A percentile compares a stretch with the other conserved stretches of the same genome.
Conservation (phyloP, 2,329 filamentous ascomycete genomes). For the Cercospora janseana region DNA sequence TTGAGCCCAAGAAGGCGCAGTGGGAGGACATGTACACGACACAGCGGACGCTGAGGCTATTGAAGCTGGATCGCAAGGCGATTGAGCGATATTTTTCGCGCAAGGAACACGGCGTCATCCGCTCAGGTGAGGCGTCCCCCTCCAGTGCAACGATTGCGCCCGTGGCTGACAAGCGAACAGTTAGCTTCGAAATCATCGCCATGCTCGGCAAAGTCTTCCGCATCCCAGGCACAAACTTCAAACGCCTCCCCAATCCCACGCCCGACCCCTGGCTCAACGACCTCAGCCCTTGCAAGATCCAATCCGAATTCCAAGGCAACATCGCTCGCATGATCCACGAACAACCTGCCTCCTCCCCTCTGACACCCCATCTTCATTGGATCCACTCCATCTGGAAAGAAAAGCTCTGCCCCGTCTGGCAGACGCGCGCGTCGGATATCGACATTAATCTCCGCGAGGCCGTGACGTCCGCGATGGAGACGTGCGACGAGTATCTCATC, state of each 20-base stretch:
- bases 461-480: constrained; percentile 6
- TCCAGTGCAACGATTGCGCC: neutral
- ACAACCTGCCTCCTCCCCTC: neutral
- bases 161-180: neutral
- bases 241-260: constrained; percentile 16
- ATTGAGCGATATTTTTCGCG: constrained; percentile 11
- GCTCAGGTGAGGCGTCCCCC: constrained; percentile 6
- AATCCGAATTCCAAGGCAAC: constrained; percentile 13
- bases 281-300: constrained; percentile 12
- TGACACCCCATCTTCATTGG: constrained; percentile 1
- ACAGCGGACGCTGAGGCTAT: constrained; percentile 7
- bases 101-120: constrained; percentile 7
- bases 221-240: constrained; percentile 16
- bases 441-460: constrained; percentile 17
- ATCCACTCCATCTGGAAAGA: constrained; percentile 3
- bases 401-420: constrained; percentile 8
- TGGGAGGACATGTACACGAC: constrained; percentile 12
- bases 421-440: constrained; percentile 4
- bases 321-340: constrained; percentile 2
- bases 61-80: constrained; percentile 8
- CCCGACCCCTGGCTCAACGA: constrained; percentile 15
- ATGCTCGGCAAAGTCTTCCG: constrained; percentile 18
- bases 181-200: constrained; percentile 19
- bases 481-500: constrained; percentile 6
- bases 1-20: constrained; percentile 6